A percentile compares a stretch with the other conserved stretches of the same genome.
phyloP scores from a whole-genome alignment of 805 yeast species.

The Dipodascus albidus region DNA sequence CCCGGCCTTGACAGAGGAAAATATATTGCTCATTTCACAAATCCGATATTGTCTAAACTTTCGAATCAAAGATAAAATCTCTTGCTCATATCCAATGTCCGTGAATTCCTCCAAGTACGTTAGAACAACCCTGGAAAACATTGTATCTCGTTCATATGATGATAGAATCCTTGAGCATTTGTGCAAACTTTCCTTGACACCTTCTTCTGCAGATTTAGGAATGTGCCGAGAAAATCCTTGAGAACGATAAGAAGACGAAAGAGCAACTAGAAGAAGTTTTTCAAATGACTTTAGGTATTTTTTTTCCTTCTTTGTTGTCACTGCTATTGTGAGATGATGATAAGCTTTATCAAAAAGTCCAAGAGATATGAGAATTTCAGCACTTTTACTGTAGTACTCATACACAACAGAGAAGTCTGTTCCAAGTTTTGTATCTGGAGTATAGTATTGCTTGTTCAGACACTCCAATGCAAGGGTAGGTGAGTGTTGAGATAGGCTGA shows the following conservation, averaged over 20 bases:
- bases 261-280: not conserved
- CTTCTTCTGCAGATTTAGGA: not conserved
- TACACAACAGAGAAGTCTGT: not conserved
- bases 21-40: not conserved
- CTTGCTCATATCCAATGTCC: not conserved
- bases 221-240: not conserved
- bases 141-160: not conserved
- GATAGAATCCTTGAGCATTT: not conserved
- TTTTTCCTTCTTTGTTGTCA: not conserved
- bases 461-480: not conserved
- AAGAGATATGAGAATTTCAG: not conserved
- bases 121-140: not conserved
- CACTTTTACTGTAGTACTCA: not conserved
- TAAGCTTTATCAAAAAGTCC: not conserved
- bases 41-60: not conserved
- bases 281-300: not conserved
- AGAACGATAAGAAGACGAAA: not conserved
- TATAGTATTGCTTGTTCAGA: not conserved
- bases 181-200: not conserved
- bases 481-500: not conserved
- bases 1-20: not conserved
- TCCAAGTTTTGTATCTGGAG: not conserved
- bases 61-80: not conserved
- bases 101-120: not conserved
- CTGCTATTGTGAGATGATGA: not conserved